Evolutionary conservation across 2,329 filamentous ascomycete genomes (phyloP).

Genomic region (Shiraia bambusicola): DNA sequence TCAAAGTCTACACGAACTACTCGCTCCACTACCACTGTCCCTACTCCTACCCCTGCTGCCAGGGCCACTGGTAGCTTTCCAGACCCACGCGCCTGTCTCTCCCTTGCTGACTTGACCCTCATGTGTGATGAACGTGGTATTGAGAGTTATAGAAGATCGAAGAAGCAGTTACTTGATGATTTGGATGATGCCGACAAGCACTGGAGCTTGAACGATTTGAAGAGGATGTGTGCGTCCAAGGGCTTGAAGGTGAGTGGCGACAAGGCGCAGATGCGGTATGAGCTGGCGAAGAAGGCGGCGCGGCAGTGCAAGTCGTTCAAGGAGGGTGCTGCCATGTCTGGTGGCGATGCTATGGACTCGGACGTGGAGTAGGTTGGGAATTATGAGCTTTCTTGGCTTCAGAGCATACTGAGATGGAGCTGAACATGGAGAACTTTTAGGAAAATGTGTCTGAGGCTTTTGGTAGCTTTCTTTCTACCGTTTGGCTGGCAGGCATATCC

Average conservation of each 20-base stretch:
- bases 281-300: constrained; percentile 28
- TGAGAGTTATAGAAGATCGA: constrained; percentile 9
- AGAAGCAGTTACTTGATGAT: constrained; percentile 21
- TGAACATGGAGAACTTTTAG: too few relatives aligned
- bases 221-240: constrained; percentile 24
- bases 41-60: neutral
- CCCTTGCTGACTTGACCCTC: constrained; percentile 20
- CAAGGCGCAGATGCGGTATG: constrained; percentile 28
- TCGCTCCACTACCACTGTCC: neutral
- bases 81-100: constrained; percentile 30
- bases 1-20: constrained; percentile 4
- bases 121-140: constrained; percentile 26
- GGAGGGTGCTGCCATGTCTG: constrained; percentile 7
- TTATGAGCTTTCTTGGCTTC: constrained; percentile 1
- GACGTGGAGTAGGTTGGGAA: constrained; percentile 6
- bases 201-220: constrained; percentile 20
- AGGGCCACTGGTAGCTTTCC: constrained; percentile 14
- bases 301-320: constrained; percentile 20
- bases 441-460: too few relatives aligned
- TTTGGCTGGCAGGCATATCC: too few relatives aligned
- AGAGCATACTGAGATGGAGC: too few relatives aligned
- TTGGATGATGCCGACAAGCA: constrained; percentile 27
- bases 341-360: constrained; percentile 1
- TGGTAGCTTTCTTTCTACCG: too few relatives aligned
- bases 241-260: constrained; percentile 22